A percentile compares a stretch with the other conserved stretches of the same genome.
These are phyloP conservation scores for Stephania yunnanensis DNA, from an alignment of 164 flowering plant genomes.

Conservation along the genomic window DNA sequence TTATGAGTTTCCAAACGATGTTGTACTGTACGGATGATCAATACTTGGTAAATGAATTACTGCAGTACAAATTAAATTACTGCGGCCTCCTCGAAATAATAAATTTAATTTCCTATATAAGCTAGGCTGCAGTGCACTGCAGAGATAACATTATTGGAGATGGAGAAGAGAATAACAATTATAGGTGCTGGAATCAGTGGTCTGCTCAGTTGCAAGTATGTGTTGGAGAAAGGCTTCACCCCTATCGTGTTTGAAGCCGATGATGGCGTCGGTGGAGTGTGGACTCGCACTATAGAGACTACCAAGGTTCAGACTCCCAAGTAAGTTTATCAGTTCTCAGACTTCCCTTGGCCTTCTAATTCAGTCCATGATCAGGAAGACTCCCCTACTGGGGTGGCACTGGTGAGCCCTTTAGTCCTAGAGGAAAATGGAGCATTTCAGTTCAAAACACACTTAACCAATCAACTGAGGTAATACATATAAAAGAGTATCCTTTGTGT, in stretches of 20 bases:
- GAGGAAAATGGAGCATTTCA: constrained; percentile 30
- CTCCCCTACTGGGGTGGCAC: constrained; percentile 45
- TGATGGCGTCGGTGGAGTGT: constrained; percentile 26
- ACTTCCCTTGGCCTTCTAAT: constrained; percentile 67
- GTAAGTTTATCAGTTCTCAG: constrained; percentile 45
- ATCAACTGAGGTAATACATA: neutral
- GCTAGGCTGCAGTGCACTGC: too few relatives aligned
- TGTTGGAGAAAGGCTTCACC: constrained; percentile 33
- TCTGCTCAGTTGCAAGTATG: constrained; percentile 58
- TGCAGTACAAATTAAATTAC: too few relatives aligned
- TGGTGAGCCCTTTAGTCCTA: constrained; percentile 26
- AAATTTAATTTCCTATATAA: too few relatives aligned
- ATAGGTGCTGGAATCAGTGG: constrained; percentile 73
- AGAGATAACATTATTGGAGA: constrained; percentile 4
- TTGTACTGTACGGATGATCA: too few relatives aligned
- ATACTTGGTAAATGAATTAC: too few relatives aligned
- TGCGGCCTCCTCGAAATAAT: too few relatives aligned
- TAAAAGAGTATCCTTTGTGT: too few relatives aligned
- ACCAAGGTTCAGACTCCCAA: constrained; percentile 55
- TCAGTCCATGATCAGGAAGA: constrained; percentile 23
- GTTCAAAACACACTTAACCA: constrained; percentile 21
- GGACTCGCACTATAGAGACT: constrained; percentile 37
- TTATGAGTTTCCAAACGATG: too few relatives aligned
- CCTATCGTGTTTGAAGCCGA: constrained; percentile 40
- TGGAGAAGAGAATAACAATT: constrained; percentile 43